Conservation (phyloP, 768 basidiomycete genomes). For the Rhizopogon rudus region DNA sequence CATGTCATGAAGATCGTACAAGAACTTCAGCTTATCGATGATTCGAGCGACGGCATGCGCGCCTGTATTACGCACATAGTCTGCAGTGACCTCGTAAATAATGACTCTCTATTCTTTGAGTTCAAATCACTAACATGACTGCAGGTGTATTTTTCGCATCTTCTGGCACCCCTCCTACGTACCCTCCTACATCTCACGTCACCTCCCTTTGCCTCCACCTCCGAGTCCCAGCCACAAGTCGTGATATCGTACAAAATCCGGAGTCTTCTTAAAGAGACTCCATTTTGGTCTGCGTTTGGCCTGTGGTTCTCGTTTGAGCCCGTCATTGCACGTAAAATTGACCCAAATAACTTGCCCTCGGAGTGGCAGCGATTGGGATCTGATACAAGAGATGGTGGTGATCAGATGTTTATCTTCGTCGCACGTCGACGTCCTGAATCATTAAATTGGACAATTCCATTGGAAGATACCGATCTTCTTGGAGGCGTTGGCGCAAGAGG, state of each 20-base stretch:
- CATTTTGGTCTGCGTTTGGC: constrained; percentile 80
- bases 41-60: constrained; percentile 4
- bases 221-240: constrained; percentile 27
- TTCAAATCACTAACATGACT: constrained; percentile 1
- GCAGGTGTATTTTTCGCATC: constrained; percentile 83
- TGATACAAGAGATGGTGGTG: constrained; percentile 22
- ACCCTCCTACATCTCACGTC: constrained; percentile 72
- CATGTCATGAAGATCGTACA: constrained; percentile 37
- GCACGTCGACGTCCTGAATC: constrained; percentile 58
- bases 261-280: constrained; percentile 63
- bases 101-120: neutral
- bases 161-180: constrained; percentile 71
- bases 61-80: constrained; percentile 56
- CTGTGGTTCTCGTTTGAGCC: constrained; percentile 68
- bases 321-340: constrained; percentile 33
- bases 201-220: constrained; percentile 30
- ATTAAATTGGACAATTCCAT: constrained; percentile 48
- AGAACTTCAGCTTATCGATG: constrained; percentile 26
- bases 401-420: constrained; percentile 54
- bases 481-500: constrained; percentile 50
- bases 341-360: neutral
- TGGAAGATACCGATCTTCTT: constrained; percentile 49
- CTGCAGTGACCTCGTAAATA: constrained; percentile 79
- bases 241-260: constrained; percentile 76
- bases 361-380: constrained; percentile 40